These are phyloP conservation scores for Ilyonectria destructans DNA, from an alignment of 2,329 filamentous ascomycete genomes.

Conservation along the genomic window DNA sequence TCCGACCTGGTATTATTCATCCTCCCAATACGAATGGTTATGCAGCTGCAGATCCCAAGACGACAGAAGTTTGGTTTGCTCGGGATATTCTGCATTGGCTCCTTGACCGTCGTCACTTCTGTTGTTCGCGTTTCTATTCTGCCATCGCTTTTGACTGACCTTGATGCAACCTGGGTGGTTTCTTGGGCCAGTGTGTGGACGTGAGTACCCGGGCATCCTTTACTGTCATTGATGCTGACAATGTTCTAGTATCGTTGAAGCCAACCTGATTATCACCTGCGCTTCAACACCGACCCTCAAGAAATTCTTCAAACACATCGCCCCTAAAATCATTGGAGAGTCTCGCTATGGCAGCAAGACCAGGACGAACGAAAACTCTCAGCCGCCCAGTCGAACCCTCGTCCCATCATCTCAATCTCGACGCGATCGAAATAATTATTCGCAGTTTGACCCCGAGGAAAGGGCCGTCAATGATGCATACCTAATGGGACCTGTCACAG, in stretches of 20 bases:
- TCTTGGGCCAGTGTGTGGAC: slow-evolving; percentile 50
- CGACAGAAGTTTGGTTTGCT: slow-evolving; percentile 64
- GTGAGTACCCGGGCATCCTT: slow-evolving; percentile 33
- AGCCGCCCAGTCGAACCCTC: slow-evolving; percentile 25
- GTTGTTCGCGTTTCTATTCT: slow-evolving; percentile 51
- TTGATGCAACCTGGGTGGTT: slow-evolving; percentile 52
- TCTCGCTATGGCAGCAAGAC: slow-evolving; percentile 46
- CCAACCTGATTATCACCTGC: slow-evolving; percentile 60
- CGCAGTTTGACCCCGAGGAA: slow-evolving; percentile 42
- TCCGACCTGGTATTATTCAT: slow-evolving; percentile 65
- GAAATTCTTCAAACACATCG: slow-evolving; percentile 58
- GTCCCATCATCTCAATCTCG: slow-evolving; percentile 33
- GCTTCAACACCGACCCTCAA: slow-evolving; percentile 59
- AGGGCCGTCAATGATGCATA: slow-evolving; percentile 23
- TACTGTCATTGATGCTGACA: background rate
- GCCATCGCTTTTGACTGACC: slow-evolving; percentile 44
- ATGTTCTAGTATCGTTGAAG: slow-evolving; percentile 50
- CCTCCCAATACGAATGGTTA: slow-evolving; percentile 63
- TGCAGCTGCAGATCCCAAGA: slow-evolving; percentile 61
- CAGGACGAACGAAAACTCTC: slow-evolving; percentile 34
- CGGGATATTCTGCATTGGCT: slow-evolving; percentile 63
- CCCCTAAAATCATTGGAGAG: slow-evolving; percentile 52
- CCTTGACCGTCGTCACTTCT: slow-evolving; percentile 54
- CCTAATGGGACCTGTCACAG: slow-evolving; percentile 31
- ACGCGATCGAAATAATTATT: slow-evolving; percentile 41